Base-by-base conservation (phyloP, 371 early-diverging fungal species). In the Lichtheimia ornata region DNA sequence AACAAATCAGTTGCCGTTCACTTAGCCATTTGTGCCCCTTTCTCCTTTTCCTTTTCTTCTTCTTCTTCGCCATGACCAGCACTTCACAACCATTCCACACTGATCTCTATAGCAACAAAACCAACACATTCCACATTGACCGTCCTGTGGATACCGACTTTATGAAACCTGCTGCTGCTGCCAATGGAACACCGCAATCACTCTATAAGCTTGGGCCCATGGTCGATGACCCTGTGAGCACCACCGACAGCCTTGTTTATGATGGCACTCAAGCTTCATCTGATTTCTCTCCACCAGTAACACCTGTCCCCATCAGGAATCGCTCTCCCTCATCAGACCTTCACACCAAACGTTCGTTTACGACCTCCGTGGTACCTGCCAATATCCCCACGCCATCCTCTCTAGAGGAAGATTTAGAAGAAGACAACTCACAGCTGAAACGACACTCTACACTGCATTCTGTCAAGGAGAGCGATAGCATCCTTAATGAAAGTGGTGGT, bases 271-370 rank as follows among this genome's bases (percentile, higher is more conserved):
- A 56, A 50, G 52, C 63, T 5, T 56, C 64, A 20, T 30, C 59
- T 30, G 64, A 67, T 35, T 59, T 67, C 12, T 67, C 68, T 15
- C 68, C 68, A 20, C 68, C 68, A n/a, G 45, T 56, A 9, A 67
- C 68, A n/a, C 68, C 68, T 47, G 51, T 67, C 20, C 64, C 68
- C 30, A 25, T 62, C 41, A 58, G 5, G 58, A 53, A 53, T 42
- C 50, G 45, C 53, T 45, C 20, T 27, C 24, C 54, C 14, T 43
- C 52, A 40, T 27, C 58, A 42, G 14, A 51, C 4, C 27, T 45
- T 14, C 44, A 52, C 12, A 57, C 63, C 49, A 67, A 63, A 53
- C 59, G 64, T 17, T 65, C 66, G 6, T 57, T 65, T 44, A 65
- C 66, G 5, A 65, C 61, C 7, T 65, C 66, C 14, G 66, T 61